Evolutionary conservation across 1,284 basidiomycete species (phyloP).

Genomic region (Ganoderma boninense): DNA sequence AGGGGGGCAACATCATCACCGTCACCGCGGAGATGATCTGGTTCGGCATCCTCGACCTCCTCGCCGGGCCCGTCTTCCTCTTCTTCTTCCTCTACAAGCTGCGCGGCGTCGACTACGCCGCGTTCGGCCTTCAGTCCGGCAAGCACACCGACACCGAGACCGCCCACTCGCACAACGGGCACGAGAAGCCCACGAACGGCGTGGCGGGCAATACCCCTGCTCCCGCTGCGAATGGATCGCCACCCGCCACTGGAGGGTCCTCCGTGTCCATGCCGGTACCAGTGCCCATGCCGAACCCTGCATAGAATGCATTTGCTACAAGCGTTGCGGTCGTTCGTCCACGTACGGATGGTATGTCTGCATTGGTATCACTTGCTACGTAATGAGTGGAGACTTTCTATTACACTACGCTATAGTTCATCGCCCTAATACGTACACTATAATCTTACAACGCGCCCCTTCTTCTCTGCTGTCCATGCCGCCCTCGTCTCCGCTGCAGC

Average conservation of each 20-base stretch:
- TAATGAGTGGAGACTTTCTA: background rate
- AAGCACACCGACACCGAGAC: slow-evolving; percentile 35
- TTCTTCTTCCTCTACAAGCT: slow-evolving; percentile 43
- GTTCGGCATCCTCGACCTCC: slow-evolving; percentile 68
- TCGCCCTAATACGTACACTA: background rate
- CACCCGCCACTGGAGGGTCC: background rate
- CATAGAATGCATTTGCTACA: background rate
- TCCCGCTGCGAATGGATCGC: background rate
- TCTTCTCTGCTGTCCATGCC: too few relatives aligned
- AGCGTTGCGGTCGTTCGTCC: background rate
- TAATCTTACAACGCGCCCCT: too few relatives aligned
- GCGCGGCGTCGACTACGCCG: slow-evolving; percentile 37
- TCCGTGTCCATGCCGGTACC: background rate
- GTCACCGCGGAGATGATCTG: slow-evolving; percentile 58
- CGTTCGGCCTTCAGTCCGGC: slow-evolving; percentile 40
- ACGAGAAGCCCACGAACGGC: background rate
- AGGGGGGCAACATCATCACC: slow-evolving; percentile 56
- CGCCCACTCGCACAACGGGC: background rate
- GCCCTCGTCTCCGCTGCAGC: too few relatives aligned
- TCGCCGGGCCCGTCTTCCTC: slow-evolving; percentile 63
- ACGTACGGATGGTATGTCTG: background rate
- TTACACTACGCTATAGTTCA: background rate
- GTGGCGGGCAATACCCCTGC: background rate
- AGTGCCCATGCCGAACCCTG: background rate
- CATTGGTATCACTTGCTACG: background rate